Conservation (phyloP, 2,329 filamentous ascomycete genomes). For the Verticillium albo-atrum region DNA sequence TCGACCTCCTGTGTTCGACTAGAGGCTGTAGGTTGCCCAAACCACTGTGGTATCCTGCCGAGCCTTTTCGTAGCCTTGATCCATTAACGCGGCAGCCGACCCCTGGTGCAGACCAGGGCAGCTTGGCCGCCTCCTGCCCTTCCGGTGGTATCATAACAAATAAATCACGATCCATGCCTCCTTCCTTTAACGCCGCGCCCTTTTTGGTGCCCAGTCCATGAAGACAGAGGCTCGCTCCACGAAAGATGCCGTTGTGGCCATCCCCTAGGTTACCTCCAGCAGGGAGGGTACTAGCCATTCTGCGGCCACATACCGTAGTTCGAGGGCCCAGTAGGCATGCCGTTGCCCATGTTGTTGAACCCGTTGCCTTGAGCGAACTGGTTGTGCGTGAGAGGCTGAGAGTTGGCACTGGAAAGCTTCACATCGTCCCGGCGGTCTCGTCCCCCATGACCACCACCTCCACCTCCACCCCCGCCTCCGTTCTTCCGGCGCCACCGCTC, state of each 20-base stretch:
- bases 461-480: neutral
- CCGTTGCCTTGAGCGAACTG: constrained; percentile 34
- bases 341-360: neutral
- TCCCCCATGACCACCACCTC: neutral
- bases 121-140: neutral
- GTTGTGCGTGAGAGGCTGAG: constrained; percentile 16
- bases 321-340: neutral
- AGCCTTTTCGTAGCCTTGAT: neutral
- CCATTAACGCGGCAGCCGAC: neutral
- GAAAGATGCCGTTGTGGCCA: neutral
- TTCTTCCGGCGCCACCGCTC: constrained; percentile 26
- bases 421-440: constrained; percentile 18
- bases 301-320: neutral
- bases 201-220: neutral
- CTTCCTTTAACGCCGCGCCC: neutral
- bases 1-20: too few species aligned
- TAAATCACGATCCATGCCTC: neutral
- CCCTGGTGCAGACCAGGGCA: neutral
- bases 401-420: constrained; percentile 14
- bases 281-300: neutral
- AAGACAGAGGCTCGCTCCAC: too few species aligned
- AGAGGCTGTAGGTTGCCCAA: too few species aligned
- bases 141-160: neutral
- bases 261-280: neutral
- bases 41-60: neutral